These are phyloP conservation scores for Sutorius australiensis DNA, from an alignment of 768 basidiomycete species.

Conservation along the genomic window DNA sequence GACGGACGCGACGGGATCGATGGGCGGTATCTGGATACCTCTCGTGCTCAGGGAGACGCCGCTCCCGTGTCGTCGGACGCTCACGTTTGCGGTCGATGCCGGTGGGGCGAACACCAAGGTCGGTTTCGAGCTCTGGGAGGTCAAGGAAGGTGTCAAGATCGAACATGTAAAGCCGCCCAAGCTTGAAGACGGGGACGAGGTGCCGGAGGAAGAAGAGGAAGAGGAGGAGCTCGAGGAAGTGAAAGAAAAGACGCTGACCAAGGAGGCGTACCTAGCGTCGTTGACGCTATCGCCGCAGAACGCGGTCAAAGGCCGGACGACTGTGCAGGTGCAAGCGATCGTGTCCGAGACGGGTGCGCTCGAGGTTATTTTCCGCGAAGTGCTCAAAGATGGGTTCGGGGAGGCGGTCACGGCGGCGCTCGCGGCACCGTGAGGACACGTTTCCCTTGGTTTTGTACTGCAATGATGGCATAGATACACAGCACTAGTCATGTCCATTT, in stretches of 20 bases:
- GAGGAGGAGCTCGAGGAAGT: conserved; percentile 64
- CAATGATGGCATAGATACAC: conserved; percentile 9
- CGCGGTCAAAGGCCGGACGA: conserved; percentile 45
- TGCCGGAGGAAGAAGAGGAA: conserved; percentile 43
- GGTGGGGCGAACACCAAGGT: conserved; percentile 36
- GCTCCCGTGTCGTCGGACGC: conserved; percentile 59
- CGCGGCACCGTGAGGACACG: conserved; percentile 19
- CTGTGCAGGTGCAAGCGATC: conserved; percentile 44
- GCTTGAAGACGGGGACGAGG: conserved; percentile 43
- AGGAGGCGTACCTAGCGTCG: conserved; percentile 46
- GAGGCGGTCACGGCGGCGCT: conserved; percentile 31
- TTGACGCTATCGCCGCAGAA: conserved; percentile 36
- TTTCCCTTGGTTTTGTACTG: neutral
- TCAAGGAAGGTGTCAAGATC: conserved; percentile 59
- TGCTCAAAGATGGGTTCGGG: conserved; percentile 32
- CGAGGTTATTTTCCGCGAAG: conserved; percentile 38
- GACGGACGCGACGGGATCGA: conserved; percentile 34
- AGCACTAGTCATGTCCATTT: neutral
- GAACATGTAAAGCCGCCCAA: conserved; percentile 53
- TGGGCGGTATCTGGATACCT: conserved; percentile 65
- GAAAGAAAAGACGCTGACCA: conserved; percentile 57
- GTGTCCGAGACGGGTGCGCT: conserved; percentile 34
- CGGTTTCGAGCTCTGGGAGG: conserved; percentile 76
- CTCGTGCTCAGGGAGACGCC: conserved; percentile 69
- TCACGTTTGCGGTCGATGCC: conserved; percentile 57